A percentile compares a stretch with the other conserved stretches of the same genome.
Evolutionary conservation across 352 stramenopile species (phyloP).

Genomic region (Pythium vanterpoolii): DNA sequence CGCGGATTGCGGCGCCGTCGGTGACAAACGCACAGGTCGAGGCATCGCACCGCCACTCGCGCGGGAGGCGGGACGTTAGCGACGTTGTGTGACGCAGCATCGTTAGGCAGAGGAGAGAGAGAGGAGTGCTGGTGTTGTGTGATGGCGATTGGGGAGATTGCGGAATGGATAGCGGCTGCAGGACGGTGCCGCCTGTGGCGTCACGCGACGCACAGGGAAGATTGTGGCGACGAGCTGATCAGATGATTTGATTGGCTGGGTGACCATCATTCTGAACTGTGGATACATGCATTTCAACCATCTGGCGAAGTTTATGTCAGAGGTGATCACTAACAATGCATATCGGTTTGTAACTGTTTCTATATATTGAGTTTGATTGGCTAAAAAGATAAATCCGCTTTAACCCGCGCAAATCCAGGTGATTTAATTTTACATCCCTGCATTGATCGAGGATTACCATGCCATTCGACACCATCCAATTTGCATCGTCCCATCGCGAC

Average conservation of each 20-base stretch:
- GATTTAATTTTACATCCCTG: too few species aligned
- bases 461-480: not conserved
- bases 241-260: not conserved
- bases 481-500: not conserved
- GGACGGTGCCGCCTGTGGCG: too few species aligned
- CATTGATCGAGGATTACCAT: too few species aligned
- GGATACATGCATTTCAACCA: not conserved
- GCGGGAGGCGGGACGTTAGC: not conserved
- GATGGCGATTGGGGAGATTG: not conserved
- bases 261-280: not conserved
- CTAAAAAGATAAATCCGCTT: not conserved
- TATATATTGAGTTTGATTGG: not conserved
- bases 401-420: not conserved
- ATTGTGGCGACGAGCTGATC: too few species aligned
- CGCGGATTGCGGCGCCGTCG: conserved; percentile 7
- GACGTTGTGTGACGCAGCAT: conserved; percentile 2
- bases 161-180: not conserved
- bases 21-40: not conserved
- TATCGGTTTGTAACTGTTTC: too few species aligned
- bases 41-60: conserved; percentile 8
- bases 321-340: not conserved
- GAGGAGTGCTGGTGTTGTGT: not conserved
- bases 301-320: not conserved
- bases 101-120: not conserved
- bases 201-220: too few species aligned